phyloP scores from a whole-genome alignment of 495 filamentous ascomycete species.

The Penicillium riverlandense region DNA sequence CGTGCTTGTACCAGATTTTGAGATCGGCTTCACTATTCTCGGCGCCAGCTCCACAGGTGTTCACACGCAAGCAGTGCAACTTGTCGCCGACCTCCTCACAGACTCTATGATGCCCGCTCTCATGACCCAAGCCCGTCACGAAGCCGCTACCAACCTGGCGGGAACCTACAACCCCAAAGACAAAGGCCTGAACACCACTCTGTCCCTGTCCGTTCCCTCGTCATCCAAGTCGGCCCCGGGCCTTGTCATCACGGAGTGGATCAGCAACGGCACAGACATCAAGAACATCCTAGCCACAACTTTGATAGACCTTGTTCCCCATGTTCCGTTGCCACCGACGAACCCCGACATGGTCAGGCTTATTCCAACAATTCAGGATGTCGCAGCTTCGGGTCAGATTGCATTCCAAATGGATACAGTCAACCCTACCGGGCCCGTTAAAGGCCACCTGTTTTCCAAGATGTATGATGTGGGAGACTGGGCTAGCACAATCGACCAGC shows the following conservation, averaged over 20 bases:
- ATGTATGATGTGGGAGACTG: conserved; percentile 12
- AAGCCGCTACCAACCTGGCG: conserved; percentile 19
- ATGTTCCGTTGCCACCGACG: neutral
- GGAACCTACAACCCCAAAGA: conserved; percentile 28
- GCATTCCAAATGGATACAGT: conserved; percentile 18
- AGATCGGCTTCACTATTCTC: conserved; percentile 32
- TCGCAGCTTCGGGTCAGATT: conserved; percentile 11
- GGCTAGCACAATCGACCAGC: conserved; percentile 14
- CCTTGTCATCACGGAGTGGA: conserved; percentile 36
- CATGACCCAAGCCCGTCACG: conserved; percentile 18
- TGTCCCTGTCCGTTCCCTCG: conserved; percentile 27
- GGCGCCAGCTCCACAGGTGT: conserved; percentile 11
- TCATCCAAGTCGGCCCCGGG: conserved; percentile 26
- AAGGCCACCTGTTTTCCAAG: conserved; percentile 1
- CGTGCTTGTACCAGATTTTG: conserved; percentile 33
- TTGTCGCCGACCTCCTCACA: conserved; percentile 15
- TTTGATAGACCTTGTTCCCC: conserved; percentile 2
- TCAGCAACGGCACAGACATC: conserved; percentile 39
- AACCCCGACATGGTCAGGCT: conserved; percentile 10
- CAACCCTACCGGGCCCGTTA: conserved; percentile 9
- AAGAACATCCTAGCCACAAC: conserved; percentile 25
- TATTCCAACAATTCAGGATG: conserved; percentile 19
- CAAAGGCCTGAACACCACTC: conserved; percentile 24
- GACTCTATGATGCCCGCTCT: conserved; percentile 26
- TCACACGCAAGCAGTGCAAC: neutral